Evolutionary conservation across 106 monocot genomes (phyloP).

Genomic region (Acanthochlamys bracteata): DNA sequence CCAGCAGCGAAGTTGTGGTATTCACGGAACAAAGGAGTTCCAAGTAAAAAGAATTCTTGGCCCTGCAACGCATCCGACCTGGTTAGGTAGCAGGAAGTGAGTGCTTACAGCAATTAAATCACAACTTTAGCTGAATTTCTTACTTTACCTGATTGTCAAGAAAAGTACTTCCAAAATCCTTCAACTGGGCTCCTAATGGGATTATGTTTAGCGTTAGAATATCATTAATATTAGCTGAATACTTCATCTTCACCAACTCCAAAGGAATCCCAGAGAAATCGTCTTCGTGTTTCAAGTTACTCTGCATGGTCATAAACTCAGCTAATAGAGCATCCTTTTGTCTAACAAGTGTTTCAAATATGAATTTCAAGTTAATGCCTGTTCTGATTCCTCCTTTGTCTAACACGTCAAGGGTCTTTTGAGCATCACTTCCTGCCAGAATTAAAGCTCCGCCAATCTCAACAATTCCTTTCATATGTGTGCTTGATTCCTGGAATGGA

Average conservation of each 20-base stretch:
- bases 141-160: conserved; percentile 35
- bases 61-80: conserved; percentile 21
- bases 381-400: conserved; percentile 38
- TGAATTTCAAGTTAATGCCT: conserved; percentile 63
- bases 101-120: conserved; percentile 3
- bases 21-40: conserved; percentile 45
- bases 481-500: conserved; percentile 43
- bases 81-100: background rate
- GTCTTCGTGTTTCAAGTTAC: conserved; percentile 12
- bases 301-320: conserved; percentile 35
- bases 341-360: conserved; percentile 54
- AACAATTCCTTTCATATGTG: conserved; percentile 53
- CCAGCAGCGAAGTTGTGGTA: conserved; percentile 50
- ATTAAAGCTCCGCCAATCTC: conserved; percentile 44
- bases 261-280: conserved; percentile 34
- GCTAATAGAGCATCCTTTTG: conserved; percentile 50
- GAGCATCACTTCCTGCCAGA: conserved; percentile 28
- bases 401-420: conserved; percentile 17
- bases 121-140: background rate
- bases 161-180: conserved; percentile 36
- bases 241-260: conserved; percentile 40
- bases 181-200: conserved; percentile 64
- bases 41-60: conserved; percentile 11
- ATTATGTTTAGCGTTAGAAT: conserved; percentile 32
- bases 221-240: conserved; percentile 42